These are phyloP conservation scores for Pseudogymnoascus sp. DNA, from an alignment of 2,329 filamentous ascomycete species.

Conservation along the genomic window DNA sequence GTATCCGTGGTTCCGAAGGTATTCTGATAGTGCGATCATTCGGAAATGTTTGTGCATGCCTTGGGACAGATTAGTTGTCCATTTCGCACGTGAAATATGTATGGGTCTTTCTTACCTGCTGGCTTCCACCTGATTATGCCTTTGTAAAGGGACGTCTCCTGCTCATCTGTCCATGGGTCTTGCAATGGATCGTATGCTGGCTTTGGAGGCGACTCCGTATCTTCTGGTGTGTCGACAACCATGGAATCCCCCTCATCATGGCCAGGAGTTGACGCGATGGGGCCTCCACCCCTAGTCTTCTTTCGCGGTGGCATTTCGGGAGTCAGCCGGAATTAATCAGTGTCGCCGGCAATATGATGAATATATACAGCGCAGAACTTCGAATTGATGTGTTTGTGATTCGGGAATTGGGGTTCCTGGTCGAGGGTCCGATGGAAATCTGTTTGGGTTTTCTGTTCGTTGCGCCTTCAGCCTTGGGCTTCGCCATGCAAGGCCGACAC, in stretches of 20 bases:
- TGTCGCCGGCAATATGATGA: neutral
- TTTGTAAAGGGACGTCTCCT: constrained; percentile 87
- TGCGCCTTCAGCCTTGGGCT: constrained; percentile 9
- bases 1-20: constrained; percentile 72
- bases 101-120: constrained; percentile 54
- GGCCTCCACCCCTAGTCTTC: constrained; percentile 48
- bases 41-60: constrained; percentile 92
- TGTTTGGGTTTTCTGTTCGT: constrained; percentile 9
- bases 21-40: constrained; percentile 77
- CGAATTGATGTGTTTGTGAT: neutral
- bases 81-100: neutral
- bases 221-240: constrained; percentile 47
- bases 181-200: constrained; percentile 43
- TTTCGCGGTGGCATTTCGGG: constrained; percentile 62
- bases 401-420: neutral
- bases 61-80: constrained; percentile 26
- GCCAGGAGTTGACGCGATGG: constrained; percentile 48
- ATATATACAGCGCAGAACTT: constrained; percentile 1
- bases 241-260: constrained; percentile 49
- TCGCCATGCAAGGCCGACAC: neutral
- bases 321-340: neutral
- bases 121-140: constrained; percentile 92
- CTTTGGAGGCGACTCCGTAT: constrained; percentile 27
- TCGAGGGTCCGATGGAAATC: neutral
- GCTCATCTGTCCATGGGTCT: constrained; percentile 90